Conservation (phyloP, 2,329 filamentous ascomycete genomes). For the Bipolaris cookei region DNA sequence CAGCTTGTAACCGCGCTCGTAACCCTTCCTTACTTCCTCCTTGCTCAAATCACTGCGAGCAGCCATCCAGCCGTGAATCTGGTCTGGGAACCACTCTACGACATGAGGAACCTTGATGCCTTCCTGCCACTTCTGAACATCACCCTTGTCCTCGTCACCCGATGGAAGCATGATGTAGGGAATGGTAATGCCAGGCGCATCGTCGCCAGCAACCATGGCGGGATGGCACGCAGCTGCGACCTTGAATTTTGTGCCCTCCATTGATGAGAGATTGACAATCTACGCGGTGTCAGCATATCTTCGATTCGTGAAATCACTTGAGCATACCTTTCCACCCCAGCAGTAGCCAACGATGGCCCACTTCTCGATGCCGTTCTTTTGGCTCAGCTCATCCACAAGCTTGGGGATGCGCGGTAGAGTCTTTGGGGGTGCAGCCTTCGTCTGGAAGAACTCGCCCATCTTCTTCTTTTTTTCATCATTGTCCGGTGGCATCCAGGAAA, state of each 20-base stretch:
- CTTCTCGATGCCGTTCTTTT: slow-evolving; percentile 56
- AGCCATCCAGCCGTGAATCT: slow-evolving; percentile 56
- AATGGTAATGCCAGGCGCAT: slow-evolving; percentile 62
- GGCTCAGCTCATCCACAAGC: slow-evolving; percentile 61
- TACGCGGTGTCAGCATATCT: slow-evolving; percentile 31
- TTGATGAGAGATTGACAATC: slow-evolving; percentile 62
- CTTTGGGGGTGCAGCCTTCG: slow-evolving; percentile 63
- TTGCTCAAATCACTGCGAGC: slow-evolving; percentile 56
- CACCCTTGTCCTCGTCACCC: slow-evolving; percentile 62
- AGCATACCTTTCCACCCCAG: slow-evolving; percentile 61
- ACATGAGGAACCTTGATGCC: slow-evolving; percentile 55
- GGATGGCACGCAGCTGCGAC: slow-evolving; percentile 64
- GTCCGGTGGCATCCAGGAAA: slow-evolving; percentile 66
- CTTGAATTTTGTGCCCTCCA: slow-evolving; percentile 62
- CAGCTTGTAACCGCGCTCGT: slow-evolving; percentile 58
- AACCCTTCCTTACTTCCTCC: slow-evolving; percentile 56
- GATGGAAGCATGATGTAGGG: slow-evolving; percentile 64
- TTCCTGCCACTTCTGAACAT: slow-evolving; percentile 57
- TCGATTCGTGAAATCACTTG: not conserved
- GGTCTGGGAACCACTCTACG: slow-evolving; percentile 58
- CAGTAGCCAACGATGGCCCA: slow-evolving; percentile 69
- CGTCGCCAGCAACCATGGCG: slow-evolving; percentile 65
- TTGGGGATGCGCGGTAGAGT: slow-evolving; percentile 62
- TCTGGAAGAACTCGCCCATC: slow-evolving; percentile 65
- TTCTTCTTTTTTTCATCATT: slow-evolving; percentile 66